phyloP scores from a whole-genome alignment of 805 yeast genomes.

The Saturnispora dispora region DNA sequence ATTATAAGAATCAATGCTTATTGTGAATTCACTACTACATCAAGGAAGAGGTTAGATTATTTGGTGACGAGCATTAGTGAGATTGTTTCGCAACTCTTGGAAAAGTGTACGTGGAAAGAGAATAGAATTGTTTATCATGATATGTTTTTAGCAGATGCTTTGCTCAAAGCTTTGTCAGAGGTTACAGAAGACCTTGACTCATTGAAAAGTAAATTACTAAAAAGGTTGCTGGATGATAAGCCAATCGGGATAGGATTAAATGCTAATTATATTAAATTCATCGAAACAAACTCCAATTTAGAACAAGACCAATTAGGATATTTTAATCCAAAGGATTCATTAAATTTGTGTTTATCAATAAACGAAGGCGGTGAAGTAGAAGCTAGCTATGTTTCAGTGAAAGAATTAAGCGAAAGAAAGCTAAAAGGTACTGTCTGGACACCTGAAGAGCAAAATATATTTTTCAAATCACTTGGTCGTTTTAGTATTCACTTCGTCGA shows the following conservation, averaged over 20 bases:
- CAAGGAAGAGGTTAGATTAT: background rate
- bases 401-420: background rate
- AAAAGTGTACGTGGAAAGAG: background rate
- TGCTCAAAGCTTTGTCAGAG: background rate
- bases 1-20: background rate
- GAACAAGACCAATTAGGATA: background rate
- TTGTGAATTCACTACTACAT: background rate
- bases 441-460: conserved; percentile 38
- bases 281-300: conserved; percentile 1
- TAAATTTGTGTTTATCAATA: background rate
- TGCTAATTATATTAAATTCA: conserved; percentile 6
- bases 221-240: background rate
- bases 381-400: conserved; percentile 22
- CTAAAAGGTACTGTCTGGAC: conserved; percentile 30
- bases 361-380: conserved; percentile 11
- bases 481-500: conserved; percentile 42
- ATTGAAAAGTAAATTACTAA: background rate
- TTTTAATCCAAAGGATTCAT: conserved; percentile 1
- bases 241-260: background rate
- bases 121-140: background rate
- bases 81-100: background rate
- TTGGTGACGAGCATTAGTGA: background rate
- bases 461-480: conserved; percentile 41
- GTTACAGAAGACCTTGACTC: background rate
- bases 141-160: background rate